Base-by-base conservation (phyloP, 73 alveolate genomes). In the Uronychia binucleata region DNA sequence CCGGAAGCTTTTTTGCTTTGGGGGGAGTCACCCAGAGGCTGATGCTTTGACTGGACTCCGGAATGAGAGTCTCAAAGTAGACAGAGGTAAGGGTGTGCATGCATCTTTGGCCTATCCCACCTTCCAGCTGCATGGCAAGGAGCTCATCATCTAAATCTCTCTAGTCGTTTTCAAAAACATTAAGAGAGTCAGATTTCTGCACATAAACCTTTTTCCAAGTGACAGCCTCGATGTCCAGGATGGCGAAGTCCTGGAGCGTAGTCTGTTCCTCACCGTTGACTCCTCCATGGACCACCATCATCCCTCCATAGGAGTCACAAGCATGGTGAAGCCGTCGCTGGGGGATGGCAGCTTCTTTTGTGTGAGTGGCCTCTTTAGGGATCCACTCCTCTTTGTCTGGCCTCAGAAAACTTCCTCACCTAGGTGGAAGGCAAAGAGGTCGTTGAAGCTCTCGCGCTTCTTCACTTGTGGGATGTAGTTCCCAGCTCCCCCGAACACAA, bases 401-500 rank as follows among this genome's bases (percentile, higher is more conserved):
- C 26, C 8, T 67, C 30, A 25, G 26, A 67, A 28, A 5, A 67
- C 1, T 13, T 13, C 30, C 29, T n/a, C n/a, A 26, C 35, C 1
- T 26, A 34, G 30, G 33, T 35, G 33, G 32, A 32, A 78, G n/a
- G 82, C n/a, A 13, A 77, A 30, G 34, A 88, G 76, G 76, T 88
- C 94, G 31, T 82, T 82, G 57, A 30, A 88, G 57, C 86, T 75
- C 33, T 82, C 82, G 31, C 94, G 82, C 83, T 58, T 84, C 76
- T 88, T 88, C 0, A 88, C 76, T 26, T 83, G 83, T 26, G 94
- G 94, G 14, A 82, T 81, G 46, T 85, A 81, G 25, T 77, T 35
- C 30, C 34, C 59, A n/a, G 90, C 94, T 13, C 94, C 94, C 0
- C 94, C 94, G 77, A 88, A 88, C 0, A 88, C 57, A 8, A 59